Conservation (phyloP, 1,284 basidiomycete species). For the Trichosporon inkin region DNA sequence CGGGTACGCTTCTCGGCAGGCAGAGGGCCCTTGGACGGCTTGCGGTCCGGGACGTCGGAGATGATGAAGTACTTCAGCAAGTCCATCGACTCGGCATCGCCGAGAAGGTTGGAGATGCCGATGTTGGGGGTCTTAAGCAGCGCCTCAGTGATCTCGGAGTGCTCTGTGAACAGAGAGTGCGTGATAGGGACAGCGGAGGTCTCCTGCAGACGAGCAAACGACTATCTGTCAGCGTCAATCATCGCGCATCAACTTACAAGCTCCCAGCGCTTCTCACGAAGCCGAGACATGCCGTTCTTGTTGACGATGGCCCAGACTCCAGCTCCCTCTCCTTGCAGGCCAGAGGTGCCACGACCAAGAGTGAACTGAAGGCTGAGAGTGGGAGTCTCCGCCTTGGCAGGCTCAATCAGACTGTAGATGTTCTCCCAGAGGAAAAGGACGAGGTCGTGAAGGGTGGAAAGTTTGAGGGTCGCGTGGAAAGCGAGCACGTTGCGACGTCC, state of each 20-base stretch:
- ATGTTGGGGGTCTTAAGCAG: slow-evolving; percentile 64
- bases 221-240: slow-evolving; percentile 24
- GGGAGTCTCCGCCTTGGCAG: slow-evolving; percentile 61
- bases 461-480: slow-evolving; percentile 70
- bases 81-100: slow-evolving; percentile 55
- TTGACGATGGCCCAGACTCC: slow-evolving; percentile 80
- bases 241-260: slow-evolving; percentile 58
- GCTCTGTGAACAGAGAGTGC: slow-evolving; percentile 70
- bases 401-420: slow-evolving; percentile 64
- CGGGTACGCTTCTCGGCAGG: slow-evolving; percentile 58
- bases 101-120: slow-evolving; percentile 59
- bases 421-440: slow-evolving; percentile 56
- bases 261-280: slow-evolving; percentile 75
- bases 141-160: slow-evolving; percentile 71
- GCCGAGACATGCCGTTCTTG: slow-evolving; percentile 67
- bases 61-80: slow-evolving; percentile 69
- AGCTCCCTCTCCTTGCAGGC: slow-evolving; percentile 51
- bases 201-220: slow-evolving; percentile 45
- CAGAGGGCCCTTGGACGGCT: slow-evolving; percentile 58
- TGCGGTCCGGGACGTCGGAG: slow-evolving; percentile 73
- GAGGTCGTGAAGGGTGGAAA: slow-evolving; percentile 77
- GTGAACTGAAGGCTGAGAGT: slow-evolving; percentile 64
- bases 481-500: slow-evolving; percentile 70
- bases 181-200: slow-evolving; percentile 34
- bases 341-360: slow-evolving; percentile 56